Percentiles rank a stretch among this genome's conserved stretches.
phyloP scores from a whole-genome alignment of 306 rosid species.

The Malus fusca region DNA sequence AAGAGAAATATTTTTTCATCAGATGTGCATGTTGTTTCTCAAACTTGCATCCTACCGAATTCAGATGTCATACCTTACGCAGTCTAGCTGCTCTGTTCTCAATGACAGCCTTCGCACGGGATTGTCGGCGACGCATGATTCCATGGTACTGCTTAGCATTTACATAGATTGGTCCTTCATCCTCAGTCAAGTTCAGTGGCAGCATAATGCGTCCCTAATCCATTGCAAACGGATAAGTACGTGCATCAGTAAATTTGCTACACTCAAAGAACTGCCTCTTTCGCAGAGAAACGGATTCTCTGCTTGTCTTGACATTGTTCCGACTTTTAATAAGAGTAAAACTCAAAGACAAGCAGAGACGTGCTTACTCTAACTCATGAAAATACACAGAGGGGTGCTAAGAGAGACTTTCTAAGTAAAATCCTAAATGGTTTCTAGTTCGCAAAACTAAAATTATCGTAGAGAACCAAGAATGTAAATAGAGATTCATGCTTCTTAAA shows the following conservation, averaged over 20 bases:
- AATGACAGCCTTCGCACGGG: conserved; percentile 82
- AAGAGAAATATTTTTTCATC: background rate
- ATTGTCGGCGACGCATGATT: conserved; percentile 82
- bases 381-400: background rate
- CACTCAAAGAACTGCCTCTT: background rate
- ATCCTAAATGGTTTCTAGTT: background rate
- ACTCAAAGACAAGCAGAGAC: background rate
- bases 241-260: conserved; percentile 18
- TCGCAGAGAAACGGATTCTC: background rate
- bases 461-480: background rate
- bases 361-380: background rate
- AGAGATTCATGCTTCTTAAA: background rate
- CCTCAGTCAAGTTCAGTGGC: conserved; percentile 66
- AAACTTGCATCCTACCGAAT: background rate
- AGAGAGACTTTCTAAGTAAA: background rate
- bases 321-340: background rate
- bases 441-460: background rate
- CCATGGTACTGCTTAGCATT: conserved; percentile 97
- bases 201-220: conserved; percentile 88
- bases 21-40: background rate
- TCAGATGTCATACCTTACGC: conserved; percentile 54
- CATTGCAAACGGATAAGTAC: conserved; percentile 10
- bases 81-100: conserved; percentile 37
- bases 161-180: conserved; percentile 88
- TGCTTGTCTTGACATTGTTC: background rate